A percentile compares a stretch with the other conserved stretches of the same genome.
These are phyloP conservation scores for Dictyophora rubrovolvata DNA, from an alignment of 768 basidiomycete genomes.

Conservation along the genomic window DNA sequence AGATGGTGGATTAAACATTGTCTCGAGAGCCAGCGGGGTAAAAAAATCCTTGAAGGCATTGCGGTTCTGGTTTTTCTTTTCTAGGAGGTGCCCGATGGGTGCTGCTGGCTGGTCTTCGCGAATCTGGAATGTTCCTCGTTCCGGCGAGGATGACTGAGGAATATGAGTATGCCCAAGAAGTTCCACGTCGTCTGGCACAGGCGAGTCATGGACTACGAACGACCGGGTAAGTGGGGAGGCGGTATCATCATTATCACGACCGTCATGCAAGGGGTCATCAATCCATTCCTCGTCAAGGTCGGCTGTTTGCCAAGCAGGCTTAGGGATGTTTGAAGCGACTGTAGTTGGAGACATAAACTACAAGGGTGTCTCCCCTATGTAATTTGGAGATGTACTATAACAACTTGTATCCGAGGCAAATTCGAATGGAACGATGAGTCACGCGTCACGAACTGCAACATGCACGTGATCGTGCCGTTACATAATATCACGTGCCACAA, in stretches of 20 bases:
- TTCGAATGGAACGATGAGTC: no score
- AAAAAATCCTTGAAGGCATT: conserved; percentile 65
- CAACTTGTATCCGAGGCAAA: no score
- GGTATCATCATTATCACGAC: conserved; percentile 24
- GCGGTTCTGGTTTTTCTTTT: conserved; percentile 38
- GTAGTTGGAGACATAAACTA: neutral
- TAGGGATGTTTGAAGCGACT: conserved; percentile 5
- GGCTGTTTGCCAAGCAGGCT: conserved; percentile 78
- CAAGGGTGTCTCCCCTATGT: no score
- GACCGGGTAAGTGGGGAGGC: conserved; percentile 28
- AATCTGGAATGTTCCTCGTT: conserved; percentile 63
- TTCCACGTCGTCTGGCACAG: conserved; percentile 25
- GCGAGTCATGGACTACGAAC: conserved; percentile 26
- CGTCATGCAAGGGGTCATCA: conserved; percentile 27
- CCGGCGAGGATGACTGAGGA: conserved; percentile 20
- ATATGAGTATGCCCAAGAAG: conserved; percentile 6
- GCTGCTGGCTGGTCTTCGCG: conserved; percentile 52
- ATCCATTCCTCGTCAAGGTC: conserved; percentile 91
- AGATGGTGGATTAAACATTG: conserved; percentile 91
- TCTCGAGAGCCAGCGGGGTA: conserved; percentile 76
- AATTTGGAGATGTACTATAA: no score
- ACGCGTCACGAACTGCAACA: no score
- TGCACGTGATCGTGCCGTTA: no score
- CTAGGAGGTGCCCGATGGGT: conserved; percentile 55
- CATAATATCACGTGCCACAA: no score